Evolutionary conservation across 768 basidiomycete species (phyloP), one percentile per base, ranked within the genome.

Genomic region (Lactifluus hygrophoroides): DNA sequence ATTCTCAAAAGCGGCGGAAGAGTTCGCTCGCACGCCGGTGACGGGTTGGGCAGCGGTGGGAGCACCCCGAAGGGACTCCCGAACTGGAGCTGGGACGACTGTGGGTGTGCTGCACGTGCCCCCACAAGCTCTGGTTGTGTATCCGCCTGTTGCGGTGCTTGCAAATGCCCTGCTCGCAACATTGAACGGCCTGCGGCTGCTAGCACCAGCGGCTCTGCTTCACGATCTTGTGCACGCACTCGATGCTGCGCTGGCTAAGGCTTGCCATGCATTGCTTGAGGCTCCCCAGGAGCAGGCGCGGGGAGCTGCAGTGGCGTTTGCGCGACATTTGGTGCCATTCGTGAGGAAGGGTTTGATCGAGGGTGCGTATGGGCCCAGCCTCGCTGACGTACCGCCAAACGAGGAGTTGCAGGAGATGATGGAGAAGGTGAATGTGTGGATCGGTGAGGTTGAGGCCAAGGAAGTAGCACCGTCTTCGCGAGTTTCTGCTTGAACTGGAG

Each of bases 121-220:
- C 0, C 90, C 92, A 0, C 79, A 83, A 28, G 71, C 84, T 44
- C 74, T 94, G 37, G 78, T 84, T 0, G 77, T 85, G 2, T 92
- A 86, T 66, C 84, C 89, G 2, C 85, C 88, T 0, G 74, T 95
- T 2, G 93, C 90, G 23, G 37, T 60, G 1, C 78, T 81, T 58
- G 78, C 85, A 42, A 96, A 97, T 66, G 78, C 82, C 3, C 71
- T 92, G 23, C 74, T 94, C 3, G 76, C 80, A 5, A 77, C 85
- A 1, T 73, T 97, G 44, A 97, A 97, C 69, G 78, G 83, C 2
- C 74, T 97, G 21, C 85, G 94, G 3, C 75, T 92, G 11, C 80
- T 95, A 13, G 88, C 88, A 3, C 91, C 92, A 2, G 72, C 80
- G 13, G 75, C 74, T 11, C 75, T 87, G n/a, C 66, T 83, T 46